Evolutionary conservation across 192 early-diverging fungal species (phyloP), one percentile per base, ranked within the genome.

Genomic region (Coemansia sp.): DNA sequence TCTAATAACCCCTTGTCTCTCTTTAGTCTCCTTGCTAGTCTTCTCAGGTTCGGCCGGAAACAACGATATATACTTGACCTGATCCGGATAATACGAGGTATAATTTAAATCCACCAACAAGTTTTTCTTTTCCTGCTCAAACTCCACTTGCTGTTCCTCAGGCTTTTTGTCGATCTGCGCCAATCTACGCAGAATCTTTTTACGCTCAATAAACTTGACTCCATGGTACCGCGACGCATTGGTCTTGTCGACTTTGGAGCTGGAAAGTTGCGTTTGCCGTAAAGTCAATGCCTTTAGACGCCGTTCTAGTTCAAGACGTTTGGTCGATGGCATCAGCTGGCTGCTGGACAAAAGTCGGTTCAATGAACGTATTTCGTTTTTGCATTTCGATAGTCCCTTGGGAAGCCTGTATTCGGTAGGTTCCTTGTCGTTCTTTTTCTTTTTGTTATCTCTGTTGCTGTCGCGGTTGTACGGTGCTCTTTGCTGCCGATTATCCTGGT

Each of bases 191-290:
- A 71, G 33, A 7, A 80, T 57, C 57, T 80, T 80, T 63, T 74
- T 80, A 58, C 77, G 68, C 71, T 80, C 77, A 56, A 80, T 55
- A 30, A 80, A 80, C 40, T 80, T 80, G 28, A 80, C 48, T 29
- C 63, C 55, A 38, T 74, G 72, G 54, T 80, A 80, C 49, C 68
- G 32, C 5, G 59, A 58, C 1, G 77, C 77, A 55, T 80, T 80
- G 22, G 71, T 55, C 38, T 68, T 67, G 48, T 69, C 61, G 2
- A 48, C 56, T 16, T 71, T 49, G 7, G 68, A 36, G 52, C 48
- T 64, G 29, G 60, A 62, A 32, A 80, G 25, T 32, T 80, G 72
- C 6, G 7, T 31, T 36, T 67, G 56, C 20, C 61, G 58, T 5
- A 80, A 51, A 0, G 20, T 59, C 32, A 80, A 54, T 0, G 72